Evolutionary conservation across 257 asterid species (phyloP).

Genomic region (Vinca minor): DNA sequence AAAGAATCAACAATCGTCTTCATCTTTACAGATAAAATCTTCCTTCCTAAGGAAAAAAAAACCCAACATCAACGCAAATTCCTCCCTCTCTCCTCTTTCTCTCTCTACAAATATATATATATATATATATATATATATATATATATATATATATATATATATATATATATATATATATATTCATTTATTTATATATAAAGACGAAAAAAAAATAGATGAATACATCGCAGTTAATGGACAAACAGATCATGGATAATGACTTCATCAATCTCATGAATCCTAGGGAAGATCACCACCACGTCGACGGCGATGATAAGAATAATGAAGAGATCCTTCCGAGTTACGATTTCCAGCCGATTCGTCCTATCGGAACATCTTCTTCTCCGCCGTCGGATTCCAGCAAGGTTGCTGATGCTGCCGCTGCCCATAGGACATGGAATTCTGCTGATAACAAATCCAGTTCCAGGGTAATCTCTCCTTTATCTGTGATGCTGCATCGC

Average conservation of each 20-base stretch:
- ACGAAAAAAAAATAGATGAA: conserved; percentile 41
- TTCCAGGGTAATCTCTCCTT: conserved; percentile 38
- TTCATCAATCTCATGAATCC: conserved; percentile 76
- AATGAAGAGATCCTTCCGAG: conserved; percentile 67
- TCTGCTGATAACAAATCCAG: conserved; percentile 54
- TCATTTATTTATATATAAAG: not conserved
- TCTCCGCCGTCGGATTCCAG: conserved; percentile 45
- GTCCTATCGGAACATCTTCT: conserved; percentile 44
- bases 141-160: not conserved
- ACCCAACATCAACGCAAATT: not conserved
- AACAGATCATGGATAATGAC: conserved; percentile 92
- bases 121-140: not conserved
- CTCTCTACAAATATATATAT: not conserved
- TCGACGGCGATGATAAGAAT: conserved; percentile 25
- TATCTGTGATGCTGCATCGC: not conserved
- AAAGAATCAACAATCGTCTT: too few relatives aligned
- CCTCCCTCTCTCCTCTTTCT: not conserved
- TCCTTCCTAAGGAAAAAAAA: too few relatives aligned
- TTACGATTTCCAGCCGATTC: conserved; percentile 79
- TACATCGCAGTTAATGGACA: conserved; percentile 81
- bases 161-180: not conserved
- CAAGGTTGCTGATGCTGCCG: too few relatives aligned
- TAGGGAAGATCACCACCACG: conserved; percentile 20
- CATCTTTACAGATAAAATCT: too few relatives aligned
- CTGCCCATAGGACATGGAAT: conserved; percentile 45